Evolutionary conservation across 164 flowering plant species (phyloP).

Genomic region (Echeveria elegans): DNA sequence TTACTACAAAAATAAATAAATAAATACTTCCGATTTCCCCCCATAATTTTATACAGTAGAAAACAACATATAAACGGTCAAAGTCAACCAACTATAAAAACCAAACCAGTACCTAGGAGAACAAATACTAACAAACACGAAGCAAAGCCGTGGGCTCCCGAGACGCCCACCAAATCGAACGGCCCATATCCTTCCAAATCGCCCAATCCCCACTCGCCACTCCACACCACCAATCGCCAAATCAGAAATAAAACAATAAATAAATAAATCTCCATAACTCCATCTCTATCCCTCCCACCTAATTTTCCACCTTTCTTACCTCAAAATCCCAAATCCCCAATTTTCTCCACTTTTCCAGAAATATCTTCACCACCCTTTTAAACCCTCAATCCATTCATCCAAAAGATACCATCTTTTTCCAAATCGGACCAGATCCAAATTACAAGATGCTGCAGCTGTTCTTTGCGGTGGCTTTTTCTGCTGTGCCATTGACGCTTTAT

Average conservation of each 20-base stretch:
- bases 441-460: conserved; percentile 59
- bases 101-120: neutral
- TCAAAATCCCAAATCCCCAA: neutral
- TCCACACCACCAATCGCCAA: neutral
- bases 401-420: neutral
- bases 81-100: too few relatives aligned
- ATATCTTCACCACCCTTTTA: neutral
- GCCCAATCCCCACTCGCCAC: neutral
- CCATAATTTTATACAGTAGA: too few relatives aligned
- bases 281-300: neutral
- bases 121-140: neutral
- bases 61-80: too few relatives aligned
- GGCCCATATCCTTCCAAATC: neutral
- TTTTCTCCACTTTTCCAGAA: neutral
- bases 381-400: neutral
- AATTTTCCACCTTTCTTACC: neutral
- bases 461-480: conserved; percentile 69
- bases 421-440: neutral
- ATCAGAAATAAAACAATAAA: too few relatives aligned
- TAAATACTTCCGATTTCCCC: too few relatives aligned
- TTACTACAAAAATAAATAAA: too few relatives aligned
- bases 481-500: conserved; percentile 58
- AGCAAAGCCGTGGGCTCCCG: neutral
- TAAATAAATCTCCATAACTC: neutral
- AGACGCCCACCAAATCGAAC: neutral